Conservation (phyloP, 1,284 basidiomycete genomes). For the Moesziomyces aphidis region DNA sequence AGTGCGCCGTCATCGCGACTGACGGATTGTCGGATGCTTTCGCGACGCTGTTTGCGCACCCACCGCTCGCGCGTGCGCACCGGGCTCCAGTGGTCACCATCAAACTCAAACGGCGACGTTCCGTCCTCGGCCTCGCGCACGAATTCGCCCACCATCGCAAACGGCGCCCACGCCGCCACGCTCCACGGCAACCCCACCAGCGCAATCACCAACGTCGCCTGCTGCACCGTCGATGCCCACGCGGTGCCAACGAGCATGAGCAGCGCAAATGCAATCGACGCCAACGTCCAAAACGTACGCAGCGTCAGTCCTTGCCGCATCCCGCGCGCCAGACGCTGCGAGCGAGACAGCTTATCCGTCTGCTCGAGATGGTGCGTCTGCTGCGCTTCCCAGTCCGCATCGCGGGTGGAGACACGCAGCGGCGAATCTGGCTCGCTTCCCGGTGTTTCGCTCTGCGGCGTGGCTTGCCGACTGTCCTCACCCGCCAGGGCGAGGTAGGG, state of each 20-base stretch:
- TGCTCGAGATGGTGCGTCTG: conserved; percentile 6
- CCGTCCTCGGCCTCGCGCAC: conserved; percentile 61
- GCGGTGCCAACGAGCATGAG: conserved; percentile 52
- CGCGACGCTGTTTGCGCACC: conserved; percentile 13
- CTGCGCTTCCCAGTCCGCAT: conserved; percentile 9
- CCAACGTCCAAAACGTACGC: conserved; percentile 61
- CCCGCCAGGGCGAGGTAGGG: conserved; percentile 58
- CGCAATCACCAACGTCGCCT: conserved; percentile 57
- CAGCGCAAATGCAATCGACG: conserved; percentile 38
- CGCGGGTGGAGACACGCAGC: conserved; percentile 4
- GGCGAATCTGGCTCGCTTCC: conserved; percentile 4
- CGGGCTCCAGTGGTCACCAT: conserved; percentile 48
- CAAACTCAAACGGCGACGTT: conserved; percentile 41
- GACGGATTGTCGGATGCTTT: conserved; percentile 4
- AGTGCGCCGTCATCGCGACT: not conserved
- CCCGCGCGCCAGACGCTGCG: conserved; percentile 20
- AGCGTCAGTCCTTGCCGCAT: conserved; percentile 36
- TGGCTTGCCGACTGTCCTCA: conserved; percentile 4
- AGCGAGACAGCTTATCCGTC: conserved; percentile 16
- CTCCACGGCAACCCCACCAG: conserved; percentile 65
- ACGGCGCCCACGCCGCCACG: conserved; percentile 65
- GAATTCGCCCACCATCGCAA: conserved; percentile 64
- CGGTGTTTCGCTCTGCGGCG: not conserved
- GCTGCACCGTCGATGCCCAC: conserved; percentile 31
- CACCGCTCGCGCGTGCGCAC: conserved; percentile 13